Base-by-base conservation (phyloP, 805 yeast genomes). In the Suhomyces canberraensis region DNA sequence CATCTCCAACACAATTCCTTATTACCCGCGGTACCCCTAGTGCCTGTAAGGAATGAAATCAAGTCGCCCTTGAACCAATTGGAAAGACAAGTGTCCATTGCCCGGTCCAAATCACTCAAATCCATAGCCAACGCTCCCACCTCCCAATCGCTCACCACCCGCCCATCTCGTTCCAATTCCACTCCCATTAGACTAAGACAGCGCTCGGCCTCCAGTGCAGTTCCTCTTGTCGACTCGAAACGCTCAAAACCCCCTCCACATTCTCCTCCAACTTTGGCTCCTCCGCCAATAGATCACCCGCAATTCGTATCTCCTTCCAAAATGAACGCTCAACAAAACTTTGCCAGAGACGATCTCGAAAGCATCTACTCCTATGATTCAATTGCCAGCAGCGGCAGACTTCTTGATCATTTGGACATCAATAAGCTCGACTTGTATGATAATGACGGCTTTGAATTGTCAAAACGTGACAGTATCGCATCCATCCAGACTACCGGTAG, bases 301-400 rank as follows among this genome's bases (percentile, higher is more conserved):
- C 19, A 11, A 11, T 20, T 20, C 19, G 18, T 22, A 4, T 24
- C 35, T 9, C 35, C 35, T 11, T 13, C 5, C 25, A 16, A 25
- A 25, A 26, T 26, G 29, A n/a, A 18, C 13, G 16, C 37, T 5
- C 28, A 8, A 16, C 31, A 31, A 3, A 31, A 26, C 19, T 25
- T 22, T 2, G 21, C 27, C 16, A 24, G 24, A 14, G 33, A 42
- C 24, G 71, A 65, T 42, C 46, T 55, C 20, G 66, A 57, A 19
- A 66, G 71, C 39, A 46, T 69, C n/a, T 66, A 66, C 43, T 64
- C 71, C 9, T 69, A 66, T 36, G 73, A 68, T 28, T 66, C 71
- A 4, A 70, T 67, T 7, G 58, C 67, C 29, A 68, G 73, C 20
- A 65, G 54, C 43, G 72, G 71, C 4, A 43, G 73, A 29, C 52